A percentile compares a stretch with the other conserved stretches of the same genome.
Conservation (phyloP, 148 eudicot species). For the Rhododendron henanense region DNA sequence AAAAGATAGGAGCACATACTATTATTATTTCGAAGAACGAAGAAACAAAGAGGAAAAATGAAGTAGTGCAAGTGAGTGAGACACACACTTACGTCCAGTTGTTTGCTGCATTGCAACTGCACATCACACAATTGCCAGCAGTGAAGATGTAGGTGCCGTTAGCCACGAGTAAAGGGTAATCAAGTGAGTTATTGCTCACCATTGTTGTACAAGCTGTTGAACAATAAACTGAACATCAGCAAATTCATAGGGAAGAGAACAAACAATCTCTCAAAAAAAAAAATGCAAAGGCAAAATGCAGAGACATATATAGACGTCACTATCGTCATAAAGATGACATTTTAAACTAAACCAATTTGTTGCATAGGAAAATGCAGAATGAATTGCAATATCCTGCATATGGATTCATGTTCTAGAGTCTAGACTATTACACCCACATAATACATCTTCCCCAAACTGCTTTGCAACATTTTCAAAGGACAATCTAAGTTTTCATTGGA, state of each 20-base stretch:
- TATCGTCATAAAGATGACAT: no score
- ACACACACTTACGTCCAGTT: constrained; percentile 56
- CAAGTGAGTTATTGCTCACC: constrained; percentile 46
- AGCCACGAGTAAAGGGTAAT: constrained; percentile 60
- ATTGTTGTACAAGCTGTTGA: constrained; percentile 62
- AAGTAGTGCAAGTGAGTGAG: neutral
- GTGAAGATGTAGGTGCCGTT: constrained; percentile 56
- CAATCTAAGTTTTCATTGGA: neutral
- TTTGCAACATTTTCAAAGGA: neutral
- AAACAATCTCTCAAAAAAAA: neutral
- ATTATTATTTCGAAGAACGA: neutral
- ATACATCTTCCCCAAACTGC: neutral
- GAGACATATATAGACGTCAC: neutral
- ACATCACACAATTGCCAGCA: constrained; percentile 65
- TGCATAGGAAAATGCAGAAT: no score
- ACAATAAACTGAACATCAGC: neutral
- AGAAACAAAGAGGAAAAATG: neutral
- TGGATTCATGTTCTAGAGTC: no score
- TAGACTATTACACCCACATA: neutral
- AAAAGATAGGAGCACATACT: no score
- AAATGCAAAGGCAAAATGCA: neutral
- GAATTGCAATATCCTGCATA: no score
- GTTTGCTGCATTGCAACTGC: constrained; percentile 59
- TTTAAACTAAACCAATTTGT: no score
- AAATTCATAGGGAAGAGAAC: neutral